Base-by-base conservation (phyloP, 2,329 filamentous ascomycete species). In the Eutypa lata region DNA sequence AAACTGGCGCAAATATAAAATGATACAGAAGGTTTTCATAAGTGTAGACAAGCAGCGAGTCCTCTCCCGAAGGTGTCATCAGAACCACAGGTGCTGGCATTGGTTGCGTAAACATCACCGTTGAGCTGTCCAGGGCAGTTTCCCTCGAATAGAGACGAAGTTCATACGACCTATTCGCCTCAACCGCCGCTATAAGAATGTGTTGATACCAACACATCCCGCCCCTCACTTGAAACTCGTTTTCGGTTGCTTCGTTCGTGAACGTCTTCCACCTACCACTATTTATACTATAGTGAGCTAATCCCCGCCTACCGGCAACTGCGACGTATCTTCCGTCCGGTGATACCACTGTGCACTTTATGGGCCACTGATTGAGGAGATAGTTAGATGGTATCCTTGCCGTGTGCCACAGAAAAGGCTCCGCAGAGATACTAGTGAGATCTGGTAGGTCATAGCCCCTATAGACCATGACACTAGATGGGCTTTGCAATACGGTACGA, bases 191-290 rank as follows among this genome's bases (percentile, higher is more conserved):
- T 52, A 97, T 90, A 18, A 99, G 78, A 31, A 97, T 89, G 71
- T 99, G 93, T 60, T 96, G 91, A 67, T 96, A 92, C 94, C 94
- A 99, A 68, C 93, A 97, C 92, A 99, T 96, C 7, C 94, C 94
- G 47, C 94, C 94, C 57, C 92, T 81, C 14, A 99, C 90, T 22
- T 91, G 85, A 67, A 99, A 99, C 57, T 92, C 90, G 62, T 92
- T 91, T 70, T 97, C 94, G 65, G 87, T 82, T 28, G 81, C 83
- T 24, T 86, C 81, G 62, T 92, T 91, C 47, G 88, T 81, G 68
- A 99, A 99, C 0, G 89, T 95, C 68, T 96, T 97, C 94, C 94
- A 99, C 53, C 94, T 83, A 26, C 93, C 90, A 66, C 93, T 97
- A 60, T 89, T 89, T 56, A 97, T 84, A 65, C 94, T 97, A 71